Base-by-base conservation (phyloP, 2,329 filamentous ascomycete species). In the Epichloe amarillans region DNA sequence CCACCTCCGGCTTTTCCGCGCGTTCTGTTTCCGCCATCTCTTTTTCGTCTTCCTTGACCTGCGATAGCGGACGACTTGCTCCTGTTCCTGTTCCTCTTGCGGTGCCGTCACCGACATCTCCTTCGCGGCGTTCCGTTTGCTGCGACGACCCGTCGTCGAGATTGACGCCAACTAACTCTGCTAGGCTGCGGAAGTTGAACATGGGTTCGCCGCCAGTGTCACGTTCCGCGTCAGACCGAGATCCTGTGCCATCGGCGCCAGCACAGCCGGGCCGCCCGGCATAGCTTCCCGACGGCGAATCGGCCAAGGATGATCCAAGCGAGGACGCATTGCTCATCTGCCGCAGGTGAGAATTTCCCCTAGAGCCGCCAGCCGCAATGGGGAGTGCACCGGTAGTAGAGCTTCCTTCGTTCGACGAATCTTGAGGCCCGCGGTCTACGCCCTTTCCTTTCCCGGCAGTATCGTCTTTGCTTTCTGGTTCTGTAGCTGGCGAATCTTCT, bases 151-250 rank as follows among this genome's bases (percentile, higher is more conserved):
- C 72, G 39, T 73, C 64, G 42, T 80, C 76, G 36, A 80, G 68
- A 45, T 77, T 73, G 7, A 80, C 80, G 0, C 83, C 86, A 33
- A 96, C 86, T 64, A 94, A 87, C 54, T 88, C 86, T 2, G 88
- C 86, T 21, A 97, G 70, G 58, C 88, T 95, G 51, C 82, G 77
- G 63, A 96, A 96, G 65, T 95, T 96, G 67, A 95, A 93, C 78
- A 95, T 81, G 3, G 88, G 80, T 62, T 96, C 90, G 50, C 71
- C 56, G 14, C 74, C 72, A 4, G 74, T 70, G 23, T 77, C 75
- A 6, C 71, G 66, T 23, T 80, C 76, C 12, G 72, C 71, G 11
- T 73, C 71, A 2, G 76, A 61, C 4, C 75, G 76, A 54, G 75
- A 70, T 40, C 72, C 71, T 33, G 47, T 21, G 7, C 58, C 64